Conservation (phyloP, 2,329 filamentous ascomycete species). For the Colletotrichum sp. region DNA sequence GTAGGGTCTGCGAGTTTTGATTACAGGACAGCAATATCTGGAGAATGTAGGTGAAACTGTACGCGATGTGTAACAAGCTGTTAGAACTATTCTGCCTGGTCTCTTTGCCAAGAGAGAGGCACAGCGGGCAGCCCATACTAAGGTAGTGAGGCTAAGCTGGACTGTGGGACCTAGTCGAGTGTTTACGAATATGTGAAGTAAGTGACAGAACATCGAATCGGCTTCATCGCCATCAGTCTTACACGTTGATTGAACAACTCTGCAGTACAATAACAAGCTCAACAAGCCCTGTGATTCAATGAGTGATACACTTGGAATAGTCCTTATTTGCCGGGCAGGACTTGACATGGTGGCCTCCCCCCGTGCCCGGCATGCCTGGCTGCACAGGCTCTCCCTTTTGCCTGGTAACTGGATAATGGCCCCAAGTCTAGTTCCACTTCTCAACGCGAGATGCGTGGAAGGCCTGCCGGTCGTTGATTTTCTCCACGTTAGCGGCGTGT, state of each 20-base stretch:
- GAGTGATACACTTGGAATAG: background rate
- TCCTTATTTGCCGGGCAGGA: background rate
- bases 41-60: too few relatives aligned
- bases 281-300: accelerated
- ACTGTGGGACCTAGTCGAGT: background rate
- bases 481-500: background rate
- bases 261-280: accelerated
- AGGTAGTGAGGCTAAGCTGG: background rate
- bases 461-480: background rate
- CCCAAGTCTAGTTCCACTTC: background rate
- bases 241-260: accelerated
- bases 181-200: accelerated
- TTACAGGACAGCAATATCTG: background rate
- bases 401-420: background rate
- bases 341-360: background rate
- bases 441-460: background rate
- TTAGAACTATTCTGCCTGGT: background rate
- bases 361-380: background rate
- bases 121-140: accelerated
- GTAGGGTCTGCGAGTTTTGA: background rate
- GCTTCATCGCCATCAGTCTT: accelerated
- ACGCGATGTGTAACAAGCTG: accelerated
- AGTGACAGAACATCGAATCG: accelerated
- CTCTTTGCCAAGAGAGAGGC: accelerated
- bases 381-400: background rate